Evolutionary conservation across 345 rosid species (phyloP), one percentile per base, ranked within the genome.

Genomic region (Arabidopsis suecica): DNA sequence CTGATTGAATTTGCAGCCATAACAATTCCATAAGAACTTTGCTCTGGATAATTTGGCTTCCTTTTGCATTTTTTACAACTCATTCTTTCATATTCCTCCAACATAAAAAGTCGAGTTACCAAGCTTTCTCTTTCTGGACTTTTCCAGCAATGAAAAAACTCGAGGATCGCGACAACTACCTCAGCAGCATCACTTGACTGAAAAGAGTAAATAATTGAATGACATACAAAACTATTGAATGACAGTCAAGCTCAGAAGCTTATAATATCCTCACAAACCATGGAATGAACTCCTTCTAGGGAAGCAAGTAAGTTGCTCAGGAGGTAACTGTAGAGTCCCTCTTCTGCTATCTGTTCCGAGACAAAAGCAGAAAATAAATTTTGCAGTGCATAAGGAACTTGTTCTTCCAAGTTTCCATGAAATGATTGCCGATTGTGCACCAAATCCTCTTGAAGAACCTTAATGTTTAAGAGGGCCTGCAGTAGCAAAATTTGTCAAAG

Each of bases 101-200:
- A 10, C 11, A 59, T 45, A 45, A 74, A 47, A 4, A 74, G 72
- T 5, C 18, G 45, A 65, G 51, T 47, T 49, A 56, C 72, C 22
- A 56, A 16, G 16, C 58, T 65, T 74, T 74, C 78, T 36, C 56
- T 65, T 4, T 74, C 20, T 65, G 63, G 22, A 58, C 32, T 65
- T 74, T 57, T 74, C 78, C 78, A 64, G 57, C 41, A 54, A 28
- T 28, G 69, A n/a, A 40, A 63, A 44, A 64, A 63, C 62, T 73
- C 64, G 9, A 73, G 63, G 70, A 74, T 58, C 2, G 41, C 4
- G 7, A 58, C 13, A 18, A 74, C 22, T 28, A 74, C 18, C 23
- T 66, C 60, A 56, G 40, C 65, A 57, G 50, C 72, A 55, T 36
- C 41, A 25, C 50, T 57, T 65, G 50, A 38, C 72, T 65, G 66